Base-by-base conservation (phyloP, 805 yeast species). In the Pichia pseudocactophila region DNA sequence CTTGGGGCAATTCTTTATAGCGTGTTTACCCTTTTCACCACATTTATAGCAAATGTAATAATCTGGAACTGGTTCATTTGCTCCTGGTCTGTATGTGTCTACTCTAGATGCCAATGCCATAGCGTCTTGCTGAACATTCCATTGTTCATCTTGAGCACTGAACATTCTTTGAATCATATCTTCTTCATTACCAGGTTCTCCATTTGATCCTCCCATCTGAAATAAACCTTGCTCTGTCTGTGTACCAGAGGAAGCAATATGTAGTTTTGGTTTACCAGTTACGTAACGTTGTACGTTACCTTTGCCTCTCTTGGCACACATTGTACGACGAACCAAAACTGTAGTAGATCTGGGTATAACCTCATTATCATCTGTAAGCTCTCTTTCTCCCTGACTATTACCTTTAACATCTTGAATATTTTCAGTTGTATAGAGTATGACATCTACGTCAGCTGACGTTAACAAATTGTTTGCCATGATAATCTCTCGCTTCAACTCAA, bases 1-100 rank as follows among this genome's bases (percentile, higher is more conserved):
- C 3, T 95, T 86, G 0, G 99, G 98, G 68, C 99, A 92, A 54
- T 88, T 86, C 57, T 83, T 84, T 46, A 92, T 90, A 88, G 95
- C 90, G 61, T 92, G 99, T 46, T 74, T 75, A 43, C 87, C 92
- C 61, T 87, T 85, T 25, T 84, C 86, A 39, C 97, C 97, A 67
- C 99, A 92, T 57, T 96, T 72, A 60, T 92, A 90, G 61, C 99
- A 92, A 58, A 90, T 82, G 55, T 92, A 92, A 1, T 95, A 95
- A 7, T 96, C 90, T 1, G 98, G 98, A 9, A 96, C 96, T 7
- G 76, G 72, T 50, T 82, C 89, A 44, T 86, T 95, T 50, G 69
- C 59, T 49, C 48, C 49, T 7, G 52, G 43, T 41, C 57, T 48
- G 6, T 46, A 44, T 9, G 43, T 46, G 30, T 61, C 64, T 2